phyloP scores from a whole-genome alignment of 2,329 filamentous ascomycete species.

The Penicillium sp. region DNA sequence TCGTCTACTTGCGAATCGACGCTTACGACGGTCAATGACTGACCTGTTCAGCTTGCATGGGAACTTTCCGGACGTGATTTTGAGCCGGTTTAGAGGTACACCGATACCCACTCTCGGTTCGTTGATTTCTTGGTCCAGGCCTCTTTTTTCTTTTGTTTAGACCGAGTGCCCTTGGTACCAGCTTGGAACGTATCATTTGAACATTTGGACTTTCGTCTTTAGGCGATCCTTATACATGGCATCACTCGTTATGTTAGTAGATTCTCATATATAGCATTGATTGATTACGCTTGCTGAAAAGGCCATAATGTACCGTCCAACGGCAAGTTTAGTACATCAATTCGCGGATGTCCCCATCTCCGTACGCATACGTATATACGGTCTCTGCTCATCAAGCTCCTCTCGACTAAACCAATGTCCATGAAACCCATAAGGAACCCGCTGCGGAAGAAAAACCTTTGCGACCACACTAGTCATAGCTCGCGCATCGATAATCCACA shows the following conservation, averaged over 20 bases:
- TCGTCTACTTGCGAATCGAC: conserved; percentile 21
- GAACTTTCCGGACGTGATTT: background rate
- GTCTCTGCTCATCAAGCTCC: background rate
- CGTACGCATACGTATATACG: background rate
- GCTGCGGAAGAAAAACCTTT: conserved; percentile 61
- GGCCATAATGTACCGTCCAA: background rate
- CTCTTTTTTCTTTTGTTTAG: conserved; percentile 8
- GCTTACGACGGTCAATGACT: conserved; percentile 6
- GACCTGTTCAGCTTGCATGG: conserved; percentile 7
- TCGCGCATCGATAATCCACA: conserved; percentile 53
- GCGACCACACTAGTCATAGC: conserved; percentile 59
- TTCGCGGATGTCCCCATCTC: background rate
- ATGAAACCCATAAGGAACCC: conserved; percentile 60
- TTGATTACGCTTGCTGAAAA: background rate
- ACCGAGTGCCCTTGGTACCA: background rate
- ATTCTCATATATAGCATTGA: background rate
- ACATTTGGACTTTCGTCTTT: background rate
- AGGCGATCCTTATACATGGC: no score
- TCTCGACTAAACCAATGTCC: background rate
- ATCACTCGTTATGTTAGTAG: background rate
- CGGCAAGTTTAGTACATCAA: background rate
- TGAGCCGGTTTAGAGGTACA: conserved; percentile 9
- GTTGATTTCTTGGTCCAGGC: background rate
- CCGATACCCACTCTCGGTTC: background rate
- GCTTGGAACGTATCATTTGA: conserved; percentile 1